Percentiles rank a stretch among this genome's conserved stretches.
Evolutionary conservation across 2,329 filamentous ascomycete species (phyloP).

Genomic region (Sporothrix humicola): DNA sequence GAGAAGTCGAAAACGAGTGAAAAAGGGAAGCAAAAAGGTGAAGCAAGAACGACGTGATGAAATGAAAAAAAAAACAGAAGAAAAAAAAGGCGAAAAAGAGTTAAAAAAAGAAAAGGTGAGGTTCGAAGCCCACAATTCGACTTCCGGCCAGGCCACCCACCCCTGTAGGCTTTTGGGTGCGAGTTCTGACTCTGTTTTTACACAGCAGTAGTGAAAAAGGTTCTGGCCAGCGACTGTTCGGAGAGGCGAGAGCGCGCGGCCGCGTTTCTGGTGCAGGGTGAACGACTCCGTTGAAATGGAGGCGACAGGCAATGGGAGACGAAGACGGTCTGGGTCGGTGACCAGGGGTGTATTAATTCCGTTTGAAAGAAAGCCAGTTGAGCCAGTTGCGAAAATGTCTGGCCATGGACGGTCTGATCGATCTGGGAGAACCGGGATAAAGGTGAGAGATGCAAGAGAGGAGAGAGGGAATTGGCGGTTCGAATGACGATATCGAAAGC

Average conservation of each 20-base stretch:
- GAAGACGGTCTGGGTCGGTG: slow-evolving; percentile 9
- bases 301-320: slow-evolving; percentile 12
- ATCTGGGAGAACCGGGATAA: not conserved
- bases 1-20: slow-evolving; percentile 6
- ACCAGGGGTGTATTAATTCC: slow-evolving; percentile 16
- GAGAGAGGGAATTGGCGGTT: not conserved
- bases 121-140: slow-evolving; percentile 29
- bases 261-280: slow-evolving; percentile 27
- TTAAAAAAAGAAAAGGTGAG: not conserved
- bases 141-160: slow-evolving; percentile 30
- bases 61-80: not conserved
- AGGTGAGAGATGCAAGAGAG: not conserved
- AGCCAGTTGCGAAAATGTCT: not conserved
- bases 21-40: not conserved
- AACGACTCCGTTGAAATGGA: slow-evolving; percentile 2
- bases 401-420: not conserved
- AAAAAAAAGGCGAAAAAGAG: not conserved
- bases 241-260: slow-evolving; percentile 15
- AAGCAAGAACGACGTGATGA: not conserved
- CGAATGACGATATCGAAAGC: slow-evolving; percentile 10
- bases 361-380: slow-evolving; percentile 3
- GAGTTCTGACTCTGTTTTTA: slow-evolving; percentile 23
- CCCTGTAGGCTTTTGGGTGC: slow-evolving; percentile 22
- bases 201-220: not conserved
- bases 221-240: slow-evolving; percentile 18